These are phyloP conservation scores for Sphagnum magellanicum DNA, from an alignment of 228 moss, liverwort and hornwort genomes.

Conservation along the genomic window DNA sequence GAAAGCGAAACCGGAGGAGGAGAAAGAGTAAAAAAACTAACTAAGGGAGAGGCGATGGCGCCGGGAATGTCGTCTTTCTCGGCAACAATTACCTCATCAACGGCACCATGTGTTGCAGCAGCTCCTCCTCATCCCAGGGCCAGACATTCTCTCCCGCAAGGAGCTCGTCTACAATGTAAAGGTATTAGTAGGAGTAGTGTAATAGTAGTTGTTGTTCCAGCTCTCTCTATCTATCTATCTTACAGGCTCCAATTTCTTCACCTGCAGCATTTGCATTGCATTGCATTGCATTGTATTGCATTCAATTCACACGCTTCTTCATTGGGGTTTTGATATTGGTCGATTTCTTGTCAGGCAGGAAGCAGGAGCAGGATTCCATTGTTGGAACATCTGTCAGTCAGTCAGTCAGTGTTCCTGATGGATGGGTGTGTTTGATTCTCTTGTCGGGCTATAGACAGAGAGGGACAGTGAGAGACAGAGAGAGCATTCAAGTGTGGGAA, in stretches of 20 bases:
- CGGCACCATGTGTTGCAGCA: too few species aligned
- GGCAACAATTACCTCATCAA: too few species aligned
- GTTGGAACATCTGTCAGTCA: too few species aligned
- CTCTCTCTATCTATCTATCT: not conserved
- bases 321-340: not conserved
- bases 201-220: too few species aligned
- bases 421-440: too few species aligned
- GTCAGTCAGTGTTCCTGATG: too few species aligned
- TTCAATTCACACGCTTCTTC: not conserved
- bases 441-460: not conserved
- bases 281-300: not conserved
- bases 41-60: too few species aligned
- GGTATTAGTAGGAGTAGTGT: slow-evolving; percentile 4
- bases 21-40: too few species aligned
- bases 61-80: too few species aligned
- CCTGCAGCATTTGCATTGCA: not conserved
- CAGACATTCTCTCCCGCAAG: slow-evolving; percentile 22
- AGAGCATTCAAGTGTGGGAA: slow-evolving; percentile 3
- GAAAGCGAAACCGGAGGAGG: too few species aligned
- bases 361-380: too few species aligned
- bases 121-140: too few species aligned
- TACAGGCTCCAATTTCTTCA: not conserved
- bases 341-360: not conserved
- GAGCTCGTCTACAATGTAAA: slow-evolving; percentile 37
- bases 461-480: not conserved